Evolutionary conservation across 768 basidiomycete genomes (phyloP).

Genomic region (Boletus rex-veris): DNA sequence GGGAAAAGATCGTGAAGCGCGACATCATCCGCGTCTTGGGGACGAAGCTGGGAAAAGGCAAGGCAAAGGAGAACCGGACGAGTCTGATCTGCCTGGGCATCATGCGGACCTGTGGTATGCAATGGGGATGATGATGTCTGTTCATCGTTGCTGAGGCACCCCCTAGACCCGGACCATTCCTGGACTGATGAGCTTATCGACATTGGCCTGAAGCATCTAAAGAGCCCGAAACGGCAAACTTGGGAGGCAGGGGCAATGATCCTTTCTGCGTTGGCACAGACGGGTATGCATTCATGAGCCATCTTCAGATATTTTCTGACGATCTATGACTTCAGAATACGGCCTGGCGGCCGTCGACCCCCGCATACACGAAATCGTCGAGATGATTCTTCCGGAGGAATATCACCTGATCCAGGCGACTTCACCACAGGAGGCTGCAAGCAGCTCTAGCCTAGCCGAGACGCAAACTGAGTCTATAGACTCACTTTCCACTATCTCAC

Average conservation of each 20-base stretch:
- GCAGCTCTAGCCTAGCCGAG: too few species aligned
- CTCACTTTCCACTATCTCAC: too few species aligned
- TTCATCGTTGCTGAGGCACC: background rate
- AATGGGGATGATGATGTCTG: background rate
- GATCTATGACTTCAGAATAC: background rate
- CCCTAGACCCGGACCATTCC: constrained; percentile 1
- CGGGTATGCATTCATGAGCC: constrained; percentile 4
- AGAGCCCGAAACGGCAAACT: constrained; percentile 4
- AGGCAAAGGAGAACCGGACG: constrained; percentile 13
- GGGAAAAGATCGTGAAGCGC: constrained; percentile 4
- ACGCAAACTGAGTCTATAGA: too few species aligned
- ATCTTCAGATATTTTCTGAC: background rate
- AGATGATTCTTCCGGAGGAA: background rate
- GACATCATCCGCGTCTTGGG: constrained; percentile 13
- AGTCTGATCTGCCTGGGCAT: constrained; percentile 23
- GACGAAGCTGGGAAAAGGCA: constrained; percentile 8
- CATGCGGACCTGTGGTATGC: constrained; percentile 15
- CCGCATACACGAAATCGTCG: background rate
- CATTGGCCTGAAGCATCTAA: constrained; percentile 6
- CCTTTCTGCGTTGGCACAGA: constrained; percentile 21
- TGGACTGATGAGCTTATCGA: constrained; percentile 13
- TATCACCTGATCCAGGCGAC: background rate
- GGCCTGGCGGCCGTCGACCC: background rate
- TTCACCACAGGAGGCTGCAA: too few species aligned
- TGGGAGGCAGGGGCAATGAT: constrained; percentile 24